phyloP scores from a whole-genome alignment of 1,284 basidiomycete genomes.

The Tausonia pullulans region DNA sequence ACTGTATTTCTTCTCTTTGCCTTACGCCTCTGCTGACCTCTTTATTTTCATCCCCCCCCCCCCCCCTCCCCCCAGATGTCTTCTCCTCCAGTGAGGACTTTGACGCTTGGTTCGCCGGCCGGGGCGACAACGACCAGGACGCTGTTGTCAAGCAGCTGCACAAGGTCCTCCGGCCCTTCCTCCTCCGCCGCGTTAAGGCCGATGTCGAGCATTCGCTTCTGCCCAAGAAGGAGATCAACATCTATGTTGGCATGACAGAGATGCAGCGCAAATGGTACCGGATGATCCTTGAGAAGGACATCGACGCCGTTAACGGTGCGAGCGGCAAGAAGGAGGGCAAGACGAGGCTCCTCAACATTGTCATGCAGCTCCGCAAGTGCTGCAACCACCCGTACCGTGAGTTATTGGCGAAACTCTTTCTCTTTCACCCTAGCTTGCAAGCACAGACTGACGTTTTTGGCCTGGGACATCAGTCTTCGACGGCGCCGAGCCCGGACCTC shows the following conservation, averaged over 20 bases:
- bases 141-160: conserved; percentile 90
- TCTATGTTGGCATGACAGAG: conserved; percentile 93
- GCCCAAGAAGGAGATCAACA: conserved; percentile 98
- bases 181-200: conserved; percentile 86
- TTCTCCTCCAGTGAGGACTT: conserved; percentile 59
- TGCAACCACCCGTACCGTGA: conserved; percentile 48
- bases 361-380: conserved; percentile 75
- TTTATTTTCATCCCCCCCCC: conserved; percentile 48
- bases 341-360: conserved; percentile 94
- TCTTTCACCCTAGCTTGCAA: too few species aligned
- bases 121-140: conserved; percentile 61
- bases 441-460: too few species aligned
- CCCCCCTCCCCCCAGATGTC: conserved; percentile 41
- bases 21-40: conserved; percentile 38
- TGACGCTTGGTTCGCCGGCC: conserved; percentile 67
- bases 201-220: conserved; percentile 95
- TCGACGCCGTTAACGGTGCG: conserved; percentile 94
- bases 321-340: conserved; percentile 98
- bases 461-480: conserved; percentile 31
- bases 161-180: conserved; percentile 90
- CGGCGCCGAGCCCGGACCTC: conserved; percentile 74
- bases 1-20: conserved; percentile 63
- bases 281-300: conserved; percentile 93
- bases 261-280: conserved; percentile 99
- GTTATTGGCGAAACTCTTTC: conserved; percentile 15